phyloP scores from a whole-genome alignment of 2,329 filamentous ascomycete species.

The Podosphaera leucotricha region DNA sequence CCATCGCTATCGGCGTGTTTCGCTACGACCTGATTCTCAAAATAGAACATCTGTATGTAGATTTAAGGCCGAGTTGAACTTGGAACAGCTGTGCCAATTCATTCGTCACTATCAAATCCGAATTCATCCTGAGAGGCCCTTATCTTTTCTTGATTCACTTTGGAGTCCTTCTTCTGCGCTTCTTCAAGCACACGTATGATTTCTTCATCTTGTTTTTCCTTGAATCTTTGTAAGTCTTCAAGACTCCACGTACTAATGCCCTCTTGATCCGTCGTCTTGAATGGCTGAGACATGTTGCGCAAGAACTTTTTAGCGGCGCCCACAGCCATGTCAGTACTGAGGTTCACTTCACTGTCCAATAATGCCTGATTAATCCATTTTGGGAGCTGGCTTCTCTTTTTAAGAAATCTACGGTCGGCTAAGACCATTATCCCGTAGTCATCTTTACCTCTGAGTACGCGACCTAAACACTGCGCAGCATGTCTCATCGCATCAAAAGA shows the following conservation, averaged over 20 bases:
- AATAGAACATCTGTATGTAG: too few species aligned
- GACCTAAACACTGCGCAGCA: constrained; percentile 84
- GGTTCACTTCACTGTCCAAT: constrained; percentile 61
- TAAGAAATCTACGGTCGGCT: constrained; percentile 78
- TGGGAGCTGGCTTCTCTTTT: constrained; percentile 72
- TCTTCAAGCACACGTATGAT: constrained; percentile 37
- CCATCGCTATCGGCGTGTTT: too few species aligned
- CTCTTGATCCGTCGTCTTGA: constrained; percentile 61
- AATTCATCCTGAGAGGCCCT: constrained; percentile 4
- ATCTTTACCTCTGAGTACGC: constrained; percentile 85
- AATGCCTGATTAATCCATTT: constrained; percentile 93
- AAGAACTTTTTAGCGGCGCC: constrained; percentile 75
- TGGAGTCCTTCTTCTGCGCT: constrained; percentile 13
- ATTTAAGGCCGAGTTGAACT: too few species aligned
- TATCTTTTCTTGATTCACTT: constrained; percentile 1
- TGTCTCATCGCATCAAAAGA: constrained; percentile 99
- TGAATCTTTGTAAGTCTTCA: constrained; percentile 52
- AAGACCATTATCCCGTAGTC: constrained; percentile 99
- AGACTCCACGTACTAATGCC: constrained; percentile 84
- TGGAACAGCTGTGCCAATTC: too few species aligned
- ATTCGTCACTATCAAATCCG: background rate
- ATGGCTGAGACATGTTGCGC: constrained; percentile 77
- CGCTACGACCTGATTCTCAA: too few species aligned
- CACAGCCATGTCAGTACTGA: constrained; percentile 90
- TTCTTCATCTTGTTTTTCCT: constrained; percentile 50